Evolutionary conservation across 1,139 yeast genomes (phyloP).

Genomic region (Pneumocystis carinii): DNA sequence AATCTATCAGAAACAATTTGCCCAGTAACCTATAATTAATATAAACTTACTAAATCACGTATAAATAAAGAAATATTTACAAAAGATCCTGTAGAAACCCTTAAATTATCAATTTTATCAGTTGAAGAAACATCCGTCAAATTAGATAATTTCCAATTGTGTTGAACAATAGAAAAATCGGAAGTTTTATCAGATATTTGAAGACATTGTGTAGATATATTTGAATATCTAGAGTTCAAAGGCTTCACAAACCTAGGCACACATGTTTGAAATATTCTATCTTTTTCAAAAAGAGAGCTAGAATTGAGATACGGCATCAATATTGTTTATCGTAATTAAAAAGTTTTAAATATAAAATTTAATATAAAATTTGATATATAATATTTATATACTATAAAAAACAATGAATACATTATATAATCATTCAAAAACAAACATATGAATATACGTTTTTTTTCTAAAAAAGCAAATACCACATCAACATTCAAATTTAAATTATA

Average conservation of each 20-base stretch:
- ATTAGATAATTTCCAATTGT: not conserved
- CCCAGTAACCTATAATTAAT: not conserved
- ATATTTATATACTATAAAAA: not conserved
- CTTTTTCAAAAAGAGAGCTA: not conserved
- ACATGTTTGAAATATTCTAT: not conserved
- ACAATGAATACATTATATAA: not conserved
- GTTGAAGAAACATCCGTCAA: not conserved
- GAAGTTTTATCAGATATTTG: not conserved
- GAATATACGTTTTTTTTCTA: not conserved
- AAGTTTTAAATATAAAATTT: not conserved
- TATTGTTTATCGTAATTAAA: not conserved
- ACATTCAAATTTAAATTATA: not conserved
- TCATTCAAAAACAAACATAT: not conserved
- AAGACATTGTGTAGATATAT: not conserved
- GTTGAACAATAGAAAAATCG: not conserved
- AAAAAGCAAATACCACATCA: not conserved
- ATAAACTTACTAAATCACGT: not conserved
- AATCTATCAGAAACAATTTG: not conserved
- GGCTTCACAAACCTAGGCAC: not conserved
- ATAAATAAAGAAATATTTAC: not conserved
- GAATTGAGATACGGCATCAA: not conserved
- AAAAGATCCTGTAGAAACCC: no score
- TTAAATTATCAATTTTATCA: not conserved
- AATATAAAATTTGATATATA: not conserved
- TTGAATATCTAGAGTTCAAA: not conserved